These are phyloP conservation scores for Komagataella ulmi DNA, from an alignment of 805 yeast genomes.

Conservation along the genomic window DNA sequence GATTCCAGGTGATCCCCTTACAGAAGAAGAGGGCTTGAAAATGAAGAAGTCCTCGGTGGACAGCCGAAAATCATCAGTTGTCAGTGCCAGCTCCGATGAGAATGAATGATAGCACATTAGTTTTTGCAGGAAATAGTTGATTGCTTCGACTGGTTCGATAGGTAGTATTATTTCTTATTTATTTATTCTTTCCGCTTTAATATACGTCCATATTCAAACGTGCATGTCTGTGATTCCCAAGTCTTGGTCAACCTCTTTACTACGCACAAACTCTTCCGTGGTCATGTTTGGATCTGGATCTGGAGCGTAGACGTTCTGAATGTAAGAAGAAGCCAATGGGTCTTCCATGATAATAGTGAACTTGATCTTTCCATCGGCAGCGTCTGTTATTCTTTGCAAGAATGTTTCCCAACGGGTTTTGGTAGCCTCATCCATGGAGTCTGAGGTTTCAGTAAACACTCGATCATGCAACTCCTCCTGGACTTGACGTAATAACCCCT, in stretches of 20 bases:
- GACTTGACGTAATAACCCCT: conserved; percentile 84
- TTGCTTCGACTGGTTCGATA: background rate
- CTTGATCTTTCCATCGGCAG: conserved; percentile 65
- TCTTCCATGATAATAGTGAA: conserved; percentile 87
- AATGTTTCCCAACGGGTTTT: conserved; percentile 75
- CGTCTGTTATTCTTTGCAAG: conserved; percentile 61
- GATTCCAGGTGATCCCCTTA: background rate
- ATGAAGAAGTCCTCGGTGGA: background rate
- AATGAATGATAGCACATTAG: background rate
- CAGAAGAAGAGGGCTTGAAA: background rate
- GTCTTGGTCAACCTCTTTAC: conserved; percentile 80
- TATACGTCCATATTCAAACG: background rate
- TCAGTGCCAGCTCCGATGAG: conserved; percentile 1
- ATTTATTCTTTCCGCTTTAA: background rate
- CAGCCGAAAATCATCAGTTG: background rate
- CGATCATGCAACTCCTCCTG: conserved; percentile 77
- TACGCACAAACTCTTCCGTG: conserved; percentile 83
- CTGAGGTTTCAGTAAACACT: conserved; percentile 78
- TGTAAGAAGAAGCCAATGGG: conserved; percentile 89
- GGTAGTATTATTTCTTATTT: background rate
- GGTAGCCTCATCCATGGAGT: conserved; percentile 75
- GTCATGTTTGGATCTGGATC: conserved; percentile 95
- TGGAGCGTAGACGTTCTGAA: conserved; percentile 98
- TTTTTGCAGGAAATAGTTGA: background rate
- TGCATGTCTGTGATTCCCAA: conserved; percentile 60